Percentiles rank a stretch among this genome's conserved stretches.
phyloP scores from a whole-genome alignment of 2,329 filamentous ascomycete genomes.

The Calonectria fujianensis region DNA sequence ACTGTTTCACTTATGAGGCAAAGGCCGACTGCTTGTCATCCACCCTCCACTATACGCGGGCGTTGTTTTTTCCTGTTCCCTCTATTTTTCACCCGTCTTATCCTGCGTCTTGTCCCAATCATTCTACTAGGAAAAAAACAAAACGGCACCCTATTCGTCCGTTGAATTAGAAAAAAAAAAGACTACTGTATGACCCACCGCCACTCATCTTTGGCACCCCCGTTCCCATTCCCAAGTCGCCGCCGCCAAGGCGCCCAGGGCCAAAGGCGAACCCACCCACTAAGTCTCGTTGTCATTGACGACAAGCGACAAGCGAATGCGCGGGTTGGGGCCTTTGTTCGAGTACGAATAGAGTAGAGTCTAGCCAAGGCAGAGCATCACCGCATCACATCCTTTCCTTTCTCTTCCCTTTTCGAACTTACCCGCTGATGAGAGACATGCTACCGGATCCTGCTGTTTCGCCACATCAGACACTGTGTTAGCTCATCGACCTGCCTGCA shows the following conservation, averaged over 20 bases:
- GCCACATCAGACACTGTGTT: slow-evolving; percentile 5
- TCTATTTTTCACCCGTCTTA: background rate
- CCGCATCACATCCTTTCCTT: slow-evolving; percentile 5
- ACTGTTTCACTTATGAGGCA: slow-evolving; percentile 2
- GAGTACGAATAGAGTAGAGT: slow-evolving; percentile 21
- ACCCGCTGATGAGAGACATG: background rate
- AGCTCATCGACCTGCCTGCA: background rate
- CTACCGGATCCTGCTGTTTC: slow-evolving; percentile 1
- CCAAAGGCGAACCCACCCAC: slow-evolving; percentile 19
- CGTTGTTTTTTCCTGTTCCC: too few relatives aligned
- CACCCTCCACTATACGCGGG: background rate
- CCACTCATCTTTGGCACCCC: slow-evolving; percentile 30
- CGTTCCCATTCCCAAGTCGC: slow-evolving; percentile 17
- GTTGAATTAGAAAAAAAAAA: slow-evolving; percentile 13
- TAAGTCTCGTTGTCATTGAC: slow-evolving; percentile 35
- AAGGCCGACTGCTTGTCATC: background rate
- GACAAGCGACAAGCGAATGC: slow-evolving; percentile 31
- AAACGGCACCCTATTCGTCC: background rate
- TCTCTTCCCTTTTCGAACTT: background rate
- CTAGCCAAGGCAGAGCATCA: background rate
- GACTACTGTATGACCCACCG: slow-evolving; percentile 30
- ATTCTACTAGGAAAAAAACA: slow-evolving; percentile 3
- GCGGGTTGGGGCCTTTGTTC: background rate
- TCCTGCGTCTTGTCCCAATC: background rate
- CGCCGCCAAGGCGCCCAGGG: slow-evolving; percentile 24